phyloP scores from a whole-genome alignment of 108 stramenopile species.

The Discostella pseudostelligera region DNA sequence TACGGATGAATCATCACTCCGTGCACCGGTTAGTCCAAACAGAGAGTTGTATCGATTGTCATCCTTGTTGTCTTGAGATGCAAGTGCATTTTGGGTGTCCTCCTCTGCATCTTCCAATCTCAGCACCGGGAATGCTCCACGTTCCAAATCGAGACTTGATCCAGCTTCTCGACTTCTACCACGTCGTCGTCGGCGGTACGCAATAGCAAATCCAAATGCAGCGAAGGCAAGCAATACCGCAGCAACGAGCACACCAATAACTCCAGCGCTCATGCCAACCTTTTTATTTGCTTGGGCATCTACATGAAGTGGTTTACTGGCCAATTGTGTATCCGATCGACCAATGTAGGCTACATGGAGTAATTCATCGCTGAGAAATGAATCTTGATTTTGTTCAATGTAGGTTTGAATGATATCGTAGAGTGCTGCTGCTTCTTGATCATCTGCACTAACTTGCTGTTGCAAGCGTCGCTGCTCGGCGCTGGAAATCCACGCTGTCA shows the following conservation, averaged over 20 bases:
- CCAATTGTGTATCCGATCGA: not conserved
- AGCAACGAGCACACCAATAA: constrained; percentile 4
- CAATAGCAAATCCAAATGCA: constrained; percentile 1
- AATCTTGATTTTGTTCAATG: constrained; percentile 18
- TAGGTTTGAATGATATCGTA: constrained; percentile 7
- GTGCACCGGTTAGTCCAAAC: not conserved
- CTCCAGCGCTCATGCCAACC: not conserved
- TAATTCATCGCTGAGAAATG: constrained; percentile 13
- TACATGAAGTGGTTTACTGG: not conserved
- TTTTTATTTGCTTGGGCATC: not conserved
- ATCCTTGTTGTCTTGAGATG: not conserved
- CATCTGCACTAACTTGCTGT: not conserved
- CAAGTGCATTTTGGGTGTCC: not conserved
- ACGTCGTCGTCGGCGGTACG: not conserved
- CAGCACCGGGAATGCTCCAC: not conserved
- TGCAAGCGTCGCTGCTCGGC: not conserved
- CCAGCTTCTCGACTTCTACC: not conserved
- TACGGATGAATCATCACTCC: not conserved
- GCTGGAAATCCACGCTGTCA: constrained; percentile 20
- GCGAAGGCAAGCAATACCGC: constrained; percentile 5
- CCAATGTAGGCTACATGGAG: constrained; percentile 18
- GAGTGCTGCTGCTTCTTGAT: not conserved
- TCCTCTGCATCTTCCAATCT: not conserved
- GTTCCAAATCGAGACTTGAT: not conserved
- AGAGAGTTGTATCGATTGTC: not conserved